Evolutionary conservation across 495 filamentous ascomycete genomes (phyloP), one percentile per base, ranked within the genome.

Genomic region (Penicillium crystallinum): DNA sequence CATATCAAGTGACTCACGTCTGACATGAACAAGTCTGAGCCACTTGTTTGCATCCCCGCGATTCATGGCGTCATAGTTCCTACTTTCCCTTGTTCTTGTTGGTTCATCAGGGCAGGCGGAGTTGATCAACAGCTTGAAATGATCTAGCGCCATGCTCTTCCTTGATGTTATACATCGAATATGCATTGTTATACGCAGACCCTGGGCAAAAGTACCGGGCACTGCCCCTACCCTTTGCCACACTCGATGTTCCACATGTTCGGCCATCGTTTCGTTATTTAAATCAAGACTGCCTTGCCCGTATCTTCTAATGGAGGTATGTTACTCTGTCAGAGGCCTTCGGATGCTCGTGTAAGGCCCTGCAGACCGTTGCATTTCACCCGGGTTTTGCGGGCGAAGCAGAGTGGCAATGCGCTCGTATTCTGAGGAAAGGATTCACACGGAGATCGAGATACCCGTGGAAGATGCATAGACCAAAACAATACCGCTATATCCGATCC

Each of bases 1-100:
- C 56, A 57, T 62, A 62, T 62, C 62, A 65, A 59, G 49, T 65
- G 62, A 65, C 62, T 62, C 47, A 55, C 47, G 45, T 55, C 50
- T 55, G 57, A 54, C 41, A 45, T 23, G 6, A 29, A 29, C 40
- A 9, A 15, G 41, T 36, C n/a, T 6, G 34, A 36, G 14, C 34
- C 34, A 36, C 34, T 17, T 4, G 33, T 37, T 23, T 47, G 49
- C 34, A 31, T n/a, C 29, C 42, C 23, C 47, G 25, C 46, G 34
- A 29, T 29, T 36, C 9, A 27, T 36, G 46, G 43, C 62, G 62
- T 54, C 62, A 65, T 58, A 52, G 17, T 34, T 12, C n/a, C 23
- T 27, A 29, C 15, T 15, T 41, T 35, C 25, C 22, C 36, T 0
- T 27, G 45, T 45, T 50, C 34, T 37, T 15, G 46, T 49, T 56